Percentiles rank a stretch among this genome's conserved stretches.
These are phyloP conservation scores for Penicillium sp. DNA, from an alignment of 2,329 filamentous ascomycete species.

Conservation along the genomic window DNA sequence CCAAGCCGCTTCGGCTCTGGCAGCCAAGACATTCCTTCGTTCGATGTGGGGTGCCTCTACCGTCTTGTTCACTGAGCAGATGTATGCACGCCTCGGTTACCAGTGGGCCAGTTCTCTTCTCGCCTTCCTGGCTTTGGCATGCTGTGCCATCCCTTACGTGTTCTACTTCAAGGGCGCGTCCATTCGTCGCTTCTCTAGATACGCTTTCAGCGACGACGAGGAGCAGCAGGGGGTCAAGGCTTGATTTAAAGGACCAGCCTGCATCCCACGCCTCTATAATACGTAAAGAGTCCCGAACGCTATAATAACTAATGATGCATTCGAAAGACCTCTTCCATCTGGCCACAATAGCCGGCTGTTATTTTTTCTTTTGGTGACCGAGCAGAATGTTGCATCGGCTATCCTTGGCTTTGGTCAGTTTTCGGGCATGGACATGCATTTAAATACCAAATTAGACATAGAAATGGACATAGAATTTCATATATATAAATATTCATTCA, in stretches of 20 bases:
- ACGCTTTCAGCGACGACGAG: conserved; percentile 65
- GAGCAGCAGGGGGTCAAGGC: conserved; percentile 40
- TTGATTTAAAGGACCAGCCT: conserved; percentile 1
- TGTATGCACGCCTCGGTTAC: conserved; percentile 72
- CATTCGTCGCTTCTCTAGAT: conserved; percentile 70
- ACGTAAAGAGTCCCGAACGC: not conserved
- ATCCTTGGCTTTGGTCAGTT: not conserved
- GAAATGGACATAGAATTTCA: not conserved
- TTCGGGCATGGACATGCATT: not conserved
- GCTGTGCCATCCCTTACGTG: conserved; percentile 78
- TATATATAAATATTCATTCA: not conserved
- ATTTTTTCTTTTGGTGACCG: not conserved
- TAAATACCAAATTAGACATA: not conserved
- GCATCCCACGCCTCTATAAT: not conserved
- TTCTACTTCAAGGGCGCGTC: conserved; percentile 76
- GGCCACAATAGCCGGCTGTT: not conserved
- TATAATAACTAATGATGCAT: not conserved
- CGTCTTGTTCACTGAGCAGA: conserved; percentile 79
- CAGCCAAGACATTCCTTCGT: conserved; percentile 77
- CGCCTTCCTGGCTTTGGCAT: conserved; percentile 72
- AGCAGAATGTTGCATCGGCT: not conserved
- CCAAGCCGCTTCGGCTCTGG: conserved; percentile 78
- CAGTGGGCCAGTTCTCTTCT: conserved; percentile 75
- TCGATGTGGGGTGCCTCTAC: conserved; percentile 77
- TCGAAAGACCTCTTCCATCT: not conserved